Percentiles rank a stretch among this genome's conserved stretches.
phyloP scores from a whole-genome alignment of 371 early-diverging fungal genomes.

The Fennellomyces sp. region DNA sequence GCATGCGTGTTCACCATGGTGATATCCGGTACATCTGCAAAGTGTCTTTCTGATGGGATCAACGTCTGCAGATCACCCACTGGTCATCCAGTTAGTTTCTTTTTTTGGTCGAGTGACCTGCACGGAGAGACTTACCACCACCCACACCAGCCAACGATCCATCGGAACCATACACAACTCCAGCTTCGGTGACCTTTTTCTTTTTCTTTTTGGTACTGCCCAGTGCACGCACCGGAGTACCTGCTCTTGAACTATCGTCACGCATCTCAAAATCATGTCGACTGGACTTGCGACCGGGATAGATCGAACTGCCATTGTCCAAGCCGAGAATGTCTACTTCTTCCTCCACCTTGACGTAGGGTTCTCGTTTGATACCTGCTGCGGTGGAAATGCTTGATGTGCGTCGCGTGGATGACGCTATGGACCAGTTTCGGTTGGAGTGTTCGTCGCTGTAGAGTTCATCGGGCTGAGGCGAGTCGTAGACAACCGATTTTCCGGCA shows the following conservation, averaged over 20 bases:
- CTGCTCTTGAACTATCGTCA: slow-evolving; percentile 32
- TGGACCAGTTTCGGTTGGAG: slow-evolving; percentile 5
- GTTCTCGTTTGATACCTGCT: slow-evolving; percentile 1
- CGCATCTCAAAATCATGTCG: slow-evolving; percentile 21
- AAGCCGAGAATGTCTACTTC: slow-evolving; percentile 57
- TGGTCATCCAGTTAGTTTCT: neutral
- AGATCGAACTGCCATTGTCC: slow-evolving; percentile 19
- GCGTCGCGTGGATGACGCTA: neutral
- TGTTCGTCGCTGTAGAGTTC: slow-evolving; percentile 7
- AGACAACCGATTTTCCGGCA: slow-evolving; percentile 53
- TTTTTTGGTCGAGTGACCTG: neutral
- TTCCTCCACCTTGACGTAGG: slow-evolving; percentile 44
- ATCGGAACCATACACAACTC: slow-evolving; percentile 47
- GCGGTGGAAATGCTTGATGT: slow-evolving; percentile 8
- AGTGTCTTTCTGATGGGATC: slow-evolving; percentile 19
- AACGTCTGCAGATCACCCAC: slow-evolving; percentile 4
- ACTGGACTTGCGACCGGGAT: slow-evolving; percentile 30
- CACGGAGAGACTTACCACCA: slow-evolving; percentile 29
- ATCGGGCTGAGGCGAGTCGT: slow-evolving; percentile 27
- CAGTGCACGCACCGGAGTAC: slow-evolving; percentile 25
- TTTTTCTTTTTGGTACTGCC: slow-evolving; percentile 44
- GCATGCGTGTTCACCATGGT: slow-evolving; percentile 43
- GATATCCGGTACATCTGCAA: slow-evolving; percentile 38
- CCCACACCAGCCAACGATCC: slow-evolving; percentile 46
- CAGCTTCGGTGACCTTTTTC: slow-evolving; percentile 46